Evolutionary conservation across 208 protist genomes (phyloP), one percentile per base, ranked within the genome.

Genomic region (Crithidia sp.): DNA sequence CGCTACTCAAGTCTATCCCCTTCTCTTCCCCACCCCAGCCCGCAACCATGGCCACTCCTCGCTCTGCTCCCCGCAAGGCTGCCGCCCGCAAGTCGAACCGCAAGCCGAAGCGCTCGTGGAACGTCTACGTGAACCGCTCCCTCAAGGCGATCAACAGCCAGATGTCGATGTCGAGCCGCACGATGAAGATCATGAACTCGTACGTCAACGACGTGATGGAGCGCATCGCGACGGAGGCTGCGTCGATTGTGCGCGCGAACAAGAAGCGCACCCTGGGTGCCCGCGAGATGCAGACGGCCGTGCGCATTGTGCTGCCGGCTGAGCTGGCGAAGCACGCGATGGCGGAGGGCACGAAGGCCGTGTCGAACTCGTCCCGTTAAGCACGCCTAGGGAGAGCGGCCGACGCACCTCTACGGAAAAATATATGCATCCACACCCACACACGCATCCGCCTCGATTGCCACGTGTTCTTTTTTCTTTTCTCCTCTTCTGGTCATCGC

Each of bases 241-340:
- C 92, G 49, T 82, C 86, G 19, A 89, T 99, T 17, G 94, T 98
- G 43, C 86, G 92, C 72, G 94, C 95, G 76, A 99, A 98, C 94
- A 98, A 98, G 88, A 96, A 94, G 84, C 81, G 86, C 69, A 99
- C 98, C 53, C 86, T 99, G 71, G 91, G 93, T 58, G 98, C 96
- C 28, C 88, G 98, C 72, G 98, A 99, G 89, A 91, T 99, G 71
- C 96, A 98, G 88, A 98, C 98, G 63, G 97, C 98, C 44, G 98
- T 99, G 65, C 95, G 98, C 69, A 87, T 99, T 44, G 87, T 99
- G 75, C 95, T 99, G 44, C 96, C 98, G 54, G 97, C 98, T 65
- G 98, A 99, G 90, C 90, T 99, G 8, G 96, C 98, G 74, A 99
- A 99, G 91, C 98, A 99, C 85, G 98, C 98, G 66, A 98, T 99